Evolutionary conservation across 202 grass and related monocot genomes (phyloP), one percentile per base, ranked within the genome.

Genomic region (Hordeum pubiflorum): DNA sequence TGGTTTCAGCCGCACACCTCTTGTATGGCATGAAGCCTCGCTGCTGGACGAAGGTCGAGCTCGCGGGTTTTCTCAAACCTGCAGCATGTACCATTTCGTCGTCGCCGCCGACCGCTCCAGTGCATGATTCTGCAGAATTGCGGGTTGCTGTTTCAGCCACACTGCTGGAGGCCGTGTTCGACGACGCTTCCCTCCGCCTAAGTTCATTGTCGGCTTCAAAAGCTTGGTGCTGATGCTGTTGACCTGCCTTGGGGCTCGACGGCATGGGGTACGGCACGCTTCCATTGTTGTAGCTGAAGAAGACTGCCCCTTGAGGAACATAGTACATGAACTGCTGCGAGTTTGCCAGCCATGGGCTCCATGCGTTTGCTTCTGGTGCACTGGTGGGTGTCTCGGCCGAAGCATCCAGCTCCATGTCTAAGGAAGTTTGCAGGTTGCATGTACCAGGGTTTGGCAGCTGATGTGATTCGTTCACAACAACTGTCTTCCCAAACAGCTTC

Each of bases 11-110:
- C 6, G 74, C 34, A 9, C 87, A 87, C 61, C 81, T 89, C 62
- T 85, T 91, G 82, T 88, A 95, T 24, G 96, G 90, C 17, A 91
- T 62, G 89, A 93, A 99, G 29, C 92, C 86, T 80, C 66, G 81
- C 6, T 74, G 75, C 39, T 48, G 9, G 62, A 31, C 18, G 27
- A 55, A 84, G 36, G 4, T 36, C 46, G 50, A 3, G 34, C 18
- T 86, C 44, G 33, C 68, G 26, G 2, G 72, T 63, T 70, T 82
- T 58, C 77, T 83, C 41, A 64, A 80, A 75, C 84, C 72, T 5
- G 41, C 71, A 65, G 66, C 46, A 52, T 52, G 68, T 73, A 56
- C 10, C n/a, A 65, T 17, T 44, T 78, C 52, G 1, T 88, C 76
- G 4, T 57, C 40, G 1, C 56, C 60, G 69, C 54, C 67, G 32